Base-by-base conservation (phyloP, 495 filamentous ascomycete genomes). In the Xylaria telfairii region DNA sequence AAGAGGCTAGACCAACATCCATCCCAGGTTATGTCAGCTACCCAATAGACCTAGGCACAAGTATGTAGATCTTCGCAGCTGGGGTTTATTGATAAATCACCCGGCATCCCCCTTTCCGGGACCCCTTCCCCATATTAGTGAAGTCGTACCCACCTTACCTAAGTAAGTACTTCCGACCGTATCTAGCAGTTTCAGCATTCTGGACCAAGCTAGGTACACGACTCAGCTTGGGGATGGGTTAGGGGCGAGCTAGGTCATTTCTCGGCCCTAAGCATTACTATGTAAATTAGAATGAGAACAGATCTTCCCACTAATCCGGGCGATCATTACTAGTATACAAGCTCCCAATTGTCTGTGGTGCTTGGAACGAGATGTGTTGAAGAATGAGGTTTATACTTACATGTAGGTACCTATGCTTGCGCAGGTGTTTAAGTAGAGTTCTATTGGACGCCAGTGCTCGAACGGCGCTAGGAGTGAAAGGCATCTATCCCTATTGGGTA, bases 91-190 rank as follows among this genome's bases (percentile, higher is more conserved):
- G 54, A 57, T 57, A 57, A 30, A 19, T 30, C 15, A n/a, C 13
- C 17, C 54, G 30, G 54, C 26, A 34, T 28, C 2, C 26, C 12
- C 17, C 49, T 54, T 54, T 54, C 15, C 3, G 28, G 30, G n/a
- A 32, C 30, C 54, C 8, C 30, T 57, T 26, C 54, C 54, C 54
- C 54, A 34, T 8, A 57, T 10, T n/a, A n/a, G 24, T 26, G 2
- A 54, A 54, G 12, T 54, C 54, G 15, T 34, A 30, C n/a, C 30
- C 54, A 57, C 30, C 54, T n/a, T 34, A 34, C 28, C 30, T 59
- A 59, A 59, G 54, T 59, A 46, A 46, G 44, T 46, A n/a, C n/a
- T n/a, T n/a, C n/a, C n/a, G n/a, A n/a, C 17, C 28, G 54, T 30
- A 57, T 15, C 54, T 34, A 34, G 28, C 17, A n/a, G 54, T 37